Percentiles rank a stretch among this genome's conserved stretches.
These are phyloP conservation scores for Chaetomiaceae sp. DNA, from an alignment of 2,329 filamentous ascomycete species.

Conservation along the genomic window DNA sequence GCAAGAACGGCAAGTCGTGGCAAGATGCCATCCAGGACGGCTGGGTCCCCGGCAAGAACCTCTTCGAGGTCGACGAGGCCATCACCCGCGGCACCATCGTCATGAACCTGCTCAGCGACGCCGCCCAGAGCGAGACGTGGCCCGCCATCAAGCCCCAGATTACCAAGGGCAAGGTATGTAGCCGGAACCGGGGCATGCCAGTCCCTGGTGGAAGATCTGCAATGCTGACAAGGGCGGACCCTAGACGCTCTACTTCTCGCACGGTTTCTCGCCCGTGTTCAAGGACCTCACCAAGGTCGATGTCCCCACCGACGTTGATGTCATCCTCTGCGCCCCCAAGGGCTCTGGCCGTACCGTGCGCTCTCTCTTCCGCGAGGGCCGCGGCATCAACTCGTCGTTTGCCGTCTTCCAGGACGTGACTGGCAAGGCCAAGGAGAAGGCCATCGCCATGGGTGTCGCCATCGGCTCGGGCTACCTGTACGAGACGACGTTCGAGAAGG, in stretches of 20 bases:
- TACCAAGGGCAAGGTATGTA: conserved; percentile 89
- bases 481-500: conserved; percentile 99
- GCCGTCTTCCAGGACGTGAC: conserved; percentile 98
- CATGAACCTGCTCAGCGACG: conserved; percentile 99
- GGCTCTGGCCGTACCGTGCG: conserved; percentile 98
- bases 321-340: conserved; percentile 99
- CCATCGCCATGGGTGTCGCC: conserved; percentile 91
- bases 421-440: conserved; percentile 97
- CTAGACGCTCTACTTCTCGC: conserved; percentile 98
- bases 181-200: not conserved
- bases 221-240: conserved; percentile 12
- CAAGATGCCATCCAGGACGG: conserved; percentile 95
- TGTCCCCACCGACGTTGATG: conserved; percentile 90
- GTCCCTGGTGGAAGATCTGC: conserved; percentile 1
- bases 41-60: conserved; percentile 97
- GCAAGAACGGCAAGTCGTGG: conserved; percentile 98
- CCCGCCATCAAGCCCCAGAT: conserved; percentile 96
- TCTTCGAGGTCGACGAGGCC: conserved; percentile 97
- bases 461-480: conserved; percentile 98
- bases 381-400: conserved; percentile 99
- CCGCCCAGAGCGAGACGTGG: conserved; percentile 98
- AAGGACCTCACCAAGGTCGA: conserved; percentile 99
- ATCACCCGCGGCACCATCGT: conserved; percentile 89
- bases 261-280: conserved; percentile 99
- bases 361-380: conserved; percentile 97